Base-by-base conservation (phyloP, 352 stramenopile species). In the Pythium coloratum region DNA sequence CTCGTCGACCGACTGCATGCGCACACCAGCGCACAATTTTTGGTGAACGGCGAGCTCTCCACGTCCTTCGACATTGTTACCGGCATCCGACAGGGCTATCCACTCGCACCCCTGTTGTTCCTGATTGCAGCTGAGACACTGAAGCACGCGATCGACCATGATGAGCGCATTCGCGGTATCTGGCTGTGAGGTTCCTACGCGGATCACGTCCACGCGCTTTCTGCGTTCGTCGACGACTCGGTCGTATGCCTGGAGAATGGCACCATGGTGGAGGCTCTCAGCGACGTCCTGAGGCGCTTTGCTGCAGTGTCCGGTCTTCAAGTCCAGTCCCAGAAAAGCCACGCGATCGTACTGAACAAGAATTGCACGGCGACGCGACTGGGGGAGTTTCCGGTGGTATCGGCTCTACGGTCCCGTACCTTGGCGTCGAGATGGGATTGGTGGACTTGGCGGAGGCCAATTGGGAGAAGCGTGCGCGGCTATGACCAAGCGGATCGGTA, bases 201-300 rank as follows among this genome's bases (percentile, higher is more conserved):
- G 10, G 9, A 55, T 30, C n/a, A 61, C 20, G 13, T 38, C 6
- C 59, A 69, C 50, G 46, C 34, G 13, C 59, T 68, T 1, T 67
- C 66, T 14, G 67, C 59, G 0, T 75, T 76, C 55, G 71, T 77
- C 1, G 67, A 77, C 30, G 71, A 77, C 56, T 64, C 66, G 0
- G 49, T 54, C 1, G 55, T 70, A 0, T 74, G 59, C 33, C n/a
- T 76, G 2, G 10, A n/a, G 0, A 3, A 56, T 8, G 26, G 50
- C 0, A 30, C 14, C 20, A 55, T 66, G 53, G n/a, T 73, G 3
- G 6, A 14, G 5, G 9, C 1, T 1, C 2, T 67, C 0, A 20
- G 61, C 2, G 7, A 32, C 0, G 33, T 65, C 2, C 50, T 74
- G 0, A 2, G n/a, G 8, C 2, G 46, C 0, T 77, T 74, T 32